Evolutionary conservation across 306 rosid species (phyloP), one percentile per base, ranked within the genome.

Genomic region (Cucurbita maxima): DNA sequence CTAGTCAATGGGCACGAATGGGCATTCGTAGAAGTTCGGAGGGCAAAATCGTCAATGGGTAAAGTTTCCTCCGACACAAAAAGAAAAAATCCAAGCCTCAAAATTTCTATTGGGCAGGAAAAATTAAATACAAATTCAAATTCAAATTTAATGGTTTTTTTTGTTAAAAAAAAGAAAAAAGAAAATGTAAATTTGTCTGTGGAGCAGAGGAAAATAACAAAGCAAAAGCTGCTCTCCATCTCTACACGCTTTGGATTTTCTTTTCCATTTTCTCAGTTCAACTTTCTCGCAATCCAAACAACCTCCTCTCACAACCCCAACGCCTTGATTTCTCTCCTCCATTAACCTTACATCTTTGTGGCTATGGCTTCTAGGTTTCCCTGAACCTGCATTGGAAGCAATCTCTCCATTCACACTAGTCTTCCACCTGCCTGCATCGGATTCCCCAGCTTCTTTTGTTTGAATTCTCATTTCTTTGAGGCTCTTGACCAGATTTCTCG

Each of bases 231-330:
- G 86, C 73, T 76, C 73, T 76, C 75, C 86, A 36, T 84, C 86
- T 85, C 78, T 82, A 62, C 78, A 61, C 79, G 83, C 83, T 76
- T 76, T 53, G 64, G 81, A 83, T 79, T 79, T 50, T 69, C 81
- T 74, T 75, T 38, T 60, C 51, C 25, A 81, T 80, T 77, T 80
- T 48, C 25, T 77, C 67, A 78, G 74, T 68, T 72, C 81, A 40
- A 56, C 80, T 79, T 84, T 85, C 81, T 76, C 75, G 68, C 77
- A 56, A 80, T 84, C 87, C 85, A 84, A 85, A 82, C 91, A 67
- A 37, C 48, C 20, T 38, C 25, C 54, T 25, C 51, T 47, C 76
- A 70, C 79, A n/a, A 72, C 43, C 12, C 11, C 79, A 51, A 9
- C 82, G 43, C 55, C 74, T 75, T 37, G 40, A 67, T 68, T 78